Conservation (phyloP, 108 stramenopile species). For the Aureococcus anophagefferens region DNA sequence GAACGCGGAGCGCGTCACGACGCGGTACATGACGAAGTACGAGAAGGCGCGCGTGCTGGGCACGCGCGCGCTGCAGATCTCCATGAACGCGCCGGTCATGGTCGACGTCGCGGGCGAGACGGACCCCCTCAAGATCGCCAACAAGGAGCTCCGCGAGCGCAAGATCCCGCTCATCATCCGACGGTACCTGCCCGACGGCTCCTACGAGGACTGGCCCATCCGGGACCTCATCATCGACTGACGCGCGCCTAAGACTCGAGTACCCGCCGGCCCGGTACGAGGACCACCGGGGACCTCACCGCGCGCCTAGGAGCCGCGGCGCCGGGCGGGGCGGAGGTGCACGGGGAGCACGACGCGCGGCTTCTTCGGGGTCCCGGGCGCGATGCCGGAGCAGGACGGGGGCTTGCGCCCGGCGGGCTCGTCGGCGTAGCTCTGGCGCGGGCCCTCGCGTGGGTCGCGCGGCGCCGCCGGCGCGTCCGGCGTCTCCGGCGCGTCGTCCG, state of each 20-base stretch:
- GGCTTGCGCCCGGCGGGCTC: too few relatives aligned
- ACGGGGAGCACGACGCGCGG: too few relatives aligned
- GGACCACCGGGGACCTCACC: too few relatives aligned
- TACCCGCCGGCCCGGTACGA: too few relatives aligned
- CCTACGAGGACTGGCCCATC: constrained; percentile 95
- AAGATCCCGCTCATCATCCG: constrained; percentile 98
- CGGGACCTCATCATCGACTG: constrained; percentile 88
- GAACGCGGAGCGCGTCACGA: constrained; percentile 52
- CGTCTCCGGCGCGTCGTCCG: too few relatives aligned
- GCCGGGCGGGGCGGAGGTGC: too few relatives aligned
- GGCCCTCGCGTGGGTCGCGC: too few relatives aligned
- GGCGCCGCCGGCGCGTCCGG: too few relatives aligned
- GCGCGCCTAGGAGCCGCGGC: too few relatives aligned
- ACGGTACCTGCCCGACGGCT: constrained; percentile 91
- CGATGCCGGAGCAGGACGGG: too few relatives aligned
- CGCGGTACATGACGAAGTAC: constrained; percentile 96
- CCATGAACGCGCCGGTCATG: constrained; percentile 86
- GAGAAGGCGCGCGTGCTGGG: constrained; percentile 95
- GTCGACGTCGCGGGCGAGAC: constrained; percentile 96
- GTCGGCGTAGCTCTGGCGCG: too few relatives aligned
- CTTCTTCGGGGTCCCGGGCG: too few relatives aligned
- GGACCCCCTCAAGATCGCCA: constrained; percentile 93
- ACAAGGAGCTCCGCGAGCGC: constrained; percentile 91
- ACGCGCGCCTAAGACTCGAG: not conserved
- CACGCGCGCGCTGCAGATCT: constrained; percentile 94